A percentile compares a stretch with the other conserved stretches of the same genome.
phyloP scores from a whole-genome alignment of 441 rosid genomes.

The Populus hybrid region DNA sequence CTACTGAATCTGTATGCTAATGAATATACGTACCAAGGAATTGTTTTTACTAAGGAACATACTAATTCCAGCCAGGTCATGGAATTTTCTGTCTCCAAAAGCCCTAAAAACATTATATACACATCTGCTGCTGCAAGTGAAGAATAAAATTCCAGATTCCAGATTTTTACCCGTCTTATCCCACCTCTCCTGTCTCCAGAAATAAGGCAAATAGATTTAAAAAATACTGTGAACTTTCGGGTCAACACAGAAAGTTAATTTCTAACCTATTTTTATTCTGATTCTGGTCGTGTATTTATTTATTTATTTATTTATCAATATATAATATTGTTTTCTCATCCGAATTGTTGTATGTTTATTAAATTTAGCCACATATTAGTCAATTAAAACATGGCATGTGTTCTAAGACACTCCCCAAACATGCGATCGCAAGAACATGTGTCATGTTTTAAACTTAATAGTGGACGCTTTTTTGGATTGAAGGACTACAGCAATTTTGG shows the following conservation, averaged over 20 bases:
- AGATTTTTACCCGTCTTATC: neutral
- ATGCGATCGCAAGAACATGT: neutral
- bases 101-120: too few species aligned
- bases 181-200: neutral
- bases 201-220: neutral
- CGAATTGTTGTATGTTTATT: neutral
- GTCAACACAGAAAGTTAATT: neutral
- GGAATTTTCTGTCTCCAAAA: neutral
- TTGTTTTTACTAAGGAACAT: neutral
- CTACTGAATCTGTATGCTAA: neutral
- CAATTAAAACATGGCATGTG: neutral
- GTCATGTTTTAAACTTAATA: neutral
- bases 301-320: neutral
- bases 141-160: too few species aligned
- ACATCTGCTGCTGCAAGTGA: too few species aligned
- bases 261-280: neutral
- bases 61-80: neutral
- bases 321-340: neutral
- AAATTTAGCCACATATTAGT: neutral
- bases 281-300: too few species aligned
- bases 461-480: neutral
- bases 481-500: neutral
- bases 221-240: neutral
- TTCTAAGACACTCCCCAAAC: neutral
- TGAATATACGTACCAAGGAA: neutral